These are phyloP conservation scores for Candida awuae DNA, from an alignment of 805 yeast genomes.

Conservation along the genomic window DNA sequence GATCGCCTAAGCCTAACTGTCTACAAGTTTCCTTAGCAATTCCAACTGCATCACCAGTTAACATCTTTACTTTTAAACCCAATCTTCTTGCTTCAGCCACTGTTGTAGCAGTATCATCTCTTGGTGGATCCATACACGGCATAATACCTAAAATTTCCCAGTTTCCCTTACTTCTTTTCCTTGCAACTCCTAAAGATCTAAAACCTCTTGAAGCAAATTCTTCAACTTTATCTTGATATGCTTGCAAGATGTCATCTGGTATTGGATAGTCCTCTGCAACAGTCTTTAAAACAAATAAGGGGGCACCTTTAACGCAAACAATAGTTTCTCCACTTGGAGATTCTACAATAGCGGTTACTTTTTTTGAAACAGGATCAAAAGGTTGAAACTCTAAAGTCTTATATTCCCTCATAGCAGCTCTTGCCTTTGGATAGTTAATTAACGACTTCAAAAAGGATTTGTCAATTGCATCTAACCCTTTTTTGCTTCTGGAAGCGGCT, in stretches of 20 bases:
- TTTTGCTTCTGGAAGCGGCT: constrained; percentile 91
- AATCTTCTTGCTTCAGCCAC: constrained; percentile 81
- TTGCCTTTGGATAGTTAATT: constrained; percentile 80
- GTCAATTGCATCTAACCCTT: constrained; percentile 92
- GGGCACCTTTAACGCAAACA: constrained; percentile 95
- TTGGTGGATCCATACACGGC: constrained; percentile 99
- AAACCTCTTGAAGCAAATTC: constrained; percentile 97
- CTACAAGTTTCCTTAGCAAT: constrained; percentile 97
- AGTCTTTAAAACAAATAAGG: constrained; percentile 90
- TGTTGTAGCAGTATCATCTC: constrained; percentile 95
- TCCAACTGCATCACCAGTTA: constrained; percentile 98
- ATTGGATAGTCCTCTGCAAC: constrained; percentile 95
- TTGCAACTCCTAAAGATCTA: constrained; percentile 97
- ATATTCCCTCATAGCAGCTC: constrained; percentile 84
- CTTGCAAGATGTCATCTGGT: constrained; percentile 85
- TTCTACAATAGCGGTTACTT: constrained; percentile 88
- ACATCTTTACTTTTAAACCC: constrained; percentile 93
- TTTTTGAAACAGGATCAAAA: constrained; percentile 95
- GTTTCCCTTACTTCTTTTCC: constrained; percentile 96
- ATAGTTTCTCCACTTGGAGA: constrained; percentile 93
- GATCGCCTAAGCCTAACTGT: constrained; percentile 92
- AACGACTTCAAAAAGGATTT: constrained; percentile 86
- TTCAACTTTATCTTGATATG: constrained; percentile 93
- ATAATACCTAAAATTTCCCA: constrained; percentile 96
- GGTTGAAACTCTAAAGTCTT: constrained; percentile 93